These are phyloP conservation scores for Brassica rapa DNA, from an alignment of 345 rosid genomes.

Conservation along the genomic window DNA sequence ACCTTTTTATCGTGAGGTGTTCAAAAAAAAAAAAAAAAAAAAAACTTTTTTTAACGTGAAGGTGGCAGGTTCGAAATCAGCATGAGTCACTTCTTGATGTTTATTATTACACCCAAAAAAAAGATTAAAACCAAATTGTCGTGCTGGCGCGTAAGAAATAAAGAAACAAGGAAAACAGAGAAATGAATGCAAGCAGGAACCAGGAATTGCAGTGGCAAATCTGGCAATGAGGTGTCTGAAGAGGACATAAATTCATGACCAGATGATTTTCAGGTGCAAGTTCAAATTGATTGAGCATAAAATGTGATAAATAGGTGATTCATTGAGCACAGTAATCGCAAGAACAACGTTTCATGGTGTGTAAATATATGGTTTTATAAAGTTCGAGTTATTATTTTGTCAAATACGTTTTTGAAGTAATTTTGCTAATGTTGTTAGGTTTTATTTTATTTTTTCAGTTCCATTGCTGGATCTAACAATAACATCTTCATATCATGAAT, in stretches of 20 bases:
- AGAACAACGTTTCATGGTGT: neutral
- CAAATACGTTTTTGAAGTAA: neutral
- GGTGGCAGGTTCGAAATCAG: no score
- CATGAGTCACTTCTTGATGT: no score
- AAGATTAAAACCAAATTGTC: neutral
- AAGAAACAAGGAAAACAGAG: neutral
- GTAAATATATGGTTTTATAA: no score
- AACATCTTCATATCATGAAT: neutral
- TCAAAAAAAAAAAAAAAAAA: no score
- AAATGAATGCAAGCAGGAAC: neutral
- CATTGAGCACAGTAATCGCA: neutral
- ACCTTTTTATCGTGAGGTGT: no score
- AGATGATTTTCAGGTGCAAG: conserved; percentile 13
- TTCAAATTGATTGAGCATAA: conserved; percentile 3
- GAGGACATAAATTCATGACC: conserved; percentile 19
- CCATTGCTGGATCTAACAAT: neutral
- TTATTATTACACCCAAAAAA: no score
- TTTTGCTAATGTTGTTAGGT: neutral
- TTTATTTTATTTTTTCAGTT: neutral
- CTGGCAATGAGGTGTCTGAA: conserved; percentile 38
- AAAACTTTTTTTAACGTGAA: no score
- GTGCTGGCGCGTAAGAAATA: neutral
- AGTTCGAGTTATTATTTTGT: neutral
- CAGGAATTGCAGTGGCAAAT: conserved; percentile 11
- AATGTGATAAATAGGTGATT: neutral